phyloP scores from a whole-genome alignment of 23 red algal species.

The Pyropia haitanensis region DNA sequence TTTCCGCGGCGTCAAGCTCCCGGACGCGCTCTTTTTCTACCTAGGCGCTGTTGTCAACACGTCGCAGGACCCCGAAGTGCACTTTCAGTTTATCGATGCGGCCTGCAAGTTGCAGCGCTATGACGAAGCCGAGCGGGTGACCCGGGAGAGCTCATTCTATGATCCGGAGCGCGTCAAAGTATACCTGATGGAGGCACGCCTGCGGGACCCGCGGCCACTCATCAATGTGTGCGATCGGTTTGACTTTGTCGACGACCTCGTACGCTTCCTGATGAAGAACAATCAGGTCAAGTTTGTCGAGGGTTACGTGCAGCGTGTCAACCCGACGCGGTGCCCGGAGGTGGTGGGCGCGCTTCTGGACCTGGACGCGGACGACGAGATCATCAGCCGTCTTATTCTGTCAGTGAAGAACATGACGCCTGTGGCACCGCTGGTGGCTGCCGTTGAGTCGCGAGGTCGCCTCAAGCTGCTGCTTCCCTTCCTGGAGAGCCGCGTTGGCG shows the following conservation, averaged over 20 bases:
- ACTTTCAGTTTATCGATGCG: constrained; percentile 94
- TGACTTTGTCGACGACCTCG: constrained; percentile 86
- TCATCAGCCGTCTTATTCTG: constrained; percentile 82
- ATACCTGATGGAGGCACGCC: constrained; percentile 70
- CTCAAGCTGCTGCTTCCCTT: constrained; percentile 78
- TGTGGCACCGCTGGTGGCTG: constrained; percentile 64
- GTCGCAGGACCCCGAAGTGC: constrained; percentile 81
- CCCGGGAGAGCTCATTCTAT: constrained; percentile 78
- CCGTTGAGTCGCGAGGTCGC: constrained; percentile 64
- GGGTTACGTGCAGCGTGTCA: constrained; percentile 93
- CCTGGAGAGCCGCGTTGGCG: constrained; percentile 81
- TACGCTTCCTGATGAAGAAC: constrained; percentile 97
- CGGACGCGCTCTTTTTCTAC: constrained; percentile 89
- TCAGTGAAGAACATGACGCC: constrained; percentile 94
- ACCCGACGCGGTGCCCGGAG: constrained; percentile 72
- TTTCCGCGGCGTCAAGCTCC: constrained; percentile 51
- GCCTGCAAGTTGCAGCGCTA: constrained; percentile 74
- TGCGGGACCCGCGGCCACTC: constrained; percentile 83
- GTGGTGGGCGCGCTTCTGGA: constrained; percentile 88
- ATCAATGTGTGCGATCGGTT: constrained; percentile 99
- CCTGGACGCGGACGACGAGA: constrained; percentile 77
- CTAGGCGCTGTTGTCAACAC: constrained; percentile 66
- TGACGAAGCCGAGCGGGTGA: constrained; percentile 85
- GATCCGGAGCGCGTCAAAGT: constrained; percentile 87
- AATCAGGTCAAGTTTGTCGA: constrained; percentile 87